phyloP scores from a whole-genome alignment of 2,329 filamentous ascomycete species.

The Coleophoma eucalyptorum region DNA sequence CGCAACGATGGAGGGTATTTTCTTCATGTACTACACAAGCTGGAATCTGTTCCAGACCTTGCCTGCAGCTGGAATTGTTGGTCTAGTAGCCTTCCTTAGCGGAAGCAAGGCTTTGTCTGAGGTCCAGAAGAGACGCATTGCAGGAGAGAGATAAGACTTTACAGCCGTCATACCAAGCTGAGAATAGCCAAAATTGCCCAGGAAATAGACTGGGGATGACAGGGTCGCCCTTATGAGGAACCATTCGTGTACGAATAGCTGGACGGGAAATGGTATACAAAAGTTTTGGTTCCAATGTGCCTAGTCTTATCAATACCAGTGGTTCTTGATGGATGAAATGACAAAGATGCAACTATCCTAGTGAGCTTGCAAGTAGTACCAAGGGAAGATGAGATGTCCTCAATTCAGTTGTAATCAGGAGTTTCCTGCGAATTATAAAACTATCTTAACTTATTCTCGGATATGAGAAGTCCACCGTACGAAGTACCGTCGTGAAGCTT shows the following conservation, averaged over 20 bases:
- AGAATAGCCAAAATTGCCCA: neutral
- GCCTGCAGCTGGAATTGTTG: constrained; percentile 66
- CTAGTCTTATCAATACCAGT: neutral
- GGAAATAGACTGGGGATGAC: neutral
- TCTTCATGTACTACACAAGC: constrained; percentile 88
- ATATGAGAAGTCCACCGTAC: too few species aligned
- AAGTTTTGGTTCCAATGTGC: neutral
- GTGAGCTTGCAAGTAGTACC: too few species aligned
- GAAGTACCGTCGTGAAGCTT: too few species aligned
- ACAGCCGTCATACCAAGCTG: neutral
- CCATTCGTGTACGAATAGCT: too few species aligned
- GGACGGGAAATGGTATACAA: neutral
- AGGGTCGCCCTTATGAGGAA: neutral
- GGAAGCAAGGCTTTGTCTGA: constrained; percentile 88
- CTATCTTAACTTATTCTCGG: too few species aligned
- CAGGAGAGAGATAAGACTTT: constrained; percentile 54
- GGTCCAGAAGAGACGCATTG: constrained; percentile 82
- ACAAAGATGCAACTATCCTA: too few species aligned
- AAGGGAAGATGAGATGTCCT: too few species aligned
- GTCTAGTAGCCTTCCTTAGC: constrained; percentile 73
- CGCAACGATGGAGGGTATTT: constrained; percentile 81
- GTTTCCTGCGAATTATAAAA: too few species aligned
- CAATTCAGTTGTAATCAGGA: too few species aligned
- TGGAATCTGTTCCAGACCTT: constrained; percentile 93
- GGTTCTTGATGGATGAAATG: too few species aligned